Base-by-base conservation (phyloP, 768 basidiomycete genomes). In the Lentinula guzmanii region DNA sequence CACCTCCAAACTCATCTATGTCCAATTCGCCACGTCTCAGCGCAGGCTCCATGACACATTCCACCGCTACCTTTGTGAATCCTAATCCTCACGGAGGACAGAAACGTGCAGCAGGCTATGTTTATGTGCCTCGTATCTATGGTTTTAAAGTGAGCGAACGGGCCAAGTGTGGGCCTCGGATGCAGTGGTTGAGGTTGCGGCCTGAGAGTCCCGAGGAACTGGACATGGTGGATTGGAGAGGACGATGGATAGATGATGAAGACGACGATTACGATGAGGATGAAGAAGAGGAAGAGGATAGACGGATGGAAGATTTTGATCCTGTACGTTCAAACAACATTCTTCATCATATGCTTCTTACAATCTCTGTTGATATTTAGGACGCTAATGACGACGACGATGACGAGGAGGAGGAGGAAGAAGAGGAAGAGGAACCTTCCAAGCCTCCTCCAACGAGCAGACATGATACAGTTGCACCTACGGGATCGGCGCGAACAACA, bases 141-240 rank as follows among this genome's bases (percentile, higher is more conserved):
- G 97, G 97, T 0, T 99, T 99, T 82, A 92, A 90, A 75, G 96
- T 99, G 31, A 95, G 90, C 70, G 97, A 99, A 72, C 80, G 92
- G 56, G 94, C 97, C 10, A 91, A 93, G 72, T 91, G 86, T 67
- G 97, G 97, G 4, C 97, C 97, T 13, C 82, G 97, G 62, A 98
- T 99, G 95, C 88, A 89, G 69, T 99, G 97, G 97, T 73, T 98
- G 72, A 81, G 97, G 59, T 72, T 94, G 72, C 79, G 96, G 62
- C 96, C 96, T 35, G 86, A 90, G 71, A 86, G 79, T 61, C 82
- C 86, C 1, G 83, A 83, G 59, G 93, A 95, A 67, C 73, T 98
- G 67, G 93, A 95, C 66, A 77, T 81, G 68, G 95, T 97, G 34
- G 95, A 97, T 71, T 93, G 88, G 86, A 82, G 90, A 61, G 95